These are phyloP conservation scores for Saccharomycopsis javanensis DNA, from an alignment of 805 yeast species.

Conservation along the genomic window DNA sequence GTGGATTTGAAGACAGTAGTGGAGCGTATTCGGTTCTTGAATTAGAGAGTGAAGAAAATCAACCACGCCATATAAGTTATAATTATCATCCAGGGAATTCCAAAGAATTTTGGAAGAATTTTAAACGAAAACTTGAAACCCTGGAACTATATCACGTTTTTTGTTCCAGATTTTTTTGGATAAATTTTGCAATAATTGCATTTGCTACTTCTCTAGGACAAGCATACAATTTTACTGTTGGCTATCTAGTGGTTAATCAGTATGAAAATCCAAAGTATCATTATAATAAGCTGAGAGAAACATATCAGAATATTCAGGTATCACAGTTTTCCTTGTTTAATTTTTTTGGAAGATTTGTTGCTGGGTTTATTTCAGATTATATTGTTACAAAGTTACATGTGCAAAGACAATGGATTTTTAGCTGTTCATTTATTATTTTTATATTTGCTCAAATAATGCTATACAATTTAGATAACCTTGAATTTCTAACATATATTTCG, in stretches of 20 bases:
- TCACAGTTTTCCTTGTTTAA: conserved; percentile 13
- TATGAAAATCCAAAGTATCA: conserved; percentile 19
- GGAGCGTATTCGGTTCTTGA: background rate
- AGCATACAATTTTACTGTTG: conserved; percentile 63
- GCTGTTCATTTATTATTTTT: conserved; percentile 32
- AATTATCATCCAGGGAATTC: background rate
- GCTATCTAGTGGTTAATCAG: conserved; percentile 53
- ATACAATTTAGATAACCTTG: conserved; percentile 29
- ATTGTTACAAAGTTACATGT: conserved; percentile 40
- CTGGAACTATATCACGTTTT: conserved; percentile 9
- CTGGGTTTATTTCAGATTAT: conserved; percentile 61
- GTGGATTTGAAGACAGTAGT: background rate
- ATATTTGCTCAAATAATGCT: conserved; percentile 31
- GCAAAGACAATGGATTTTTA: conserved; percentile 60
- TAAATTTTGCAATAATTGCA: conserved; percentile 6
- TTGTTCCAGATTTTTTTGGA: conserved; percentile 12
- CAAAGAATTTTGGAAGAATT: no score
- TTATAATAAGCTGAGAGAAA: conserved; percentile 4
- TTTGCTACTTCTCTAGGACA: conserved; percentile 38
- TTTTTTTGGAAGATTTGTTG: conserved; percentile 27
- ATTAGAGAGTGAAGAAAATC: background rate
- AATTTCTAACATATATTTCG: conserved; percentile 40
- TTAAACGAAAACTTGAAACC: background rate
- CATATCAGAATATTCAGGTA: conserved; percentile 15
- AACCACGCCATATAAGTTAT: background rate